Percentiles rank a stretch among this genome's conserved stretches.
These are phyloP conservation scores for Neonectria faginata DNA, from an alignment of 2,329 filamentous ascomycete species.

Conservation along the genomic window DNA sequence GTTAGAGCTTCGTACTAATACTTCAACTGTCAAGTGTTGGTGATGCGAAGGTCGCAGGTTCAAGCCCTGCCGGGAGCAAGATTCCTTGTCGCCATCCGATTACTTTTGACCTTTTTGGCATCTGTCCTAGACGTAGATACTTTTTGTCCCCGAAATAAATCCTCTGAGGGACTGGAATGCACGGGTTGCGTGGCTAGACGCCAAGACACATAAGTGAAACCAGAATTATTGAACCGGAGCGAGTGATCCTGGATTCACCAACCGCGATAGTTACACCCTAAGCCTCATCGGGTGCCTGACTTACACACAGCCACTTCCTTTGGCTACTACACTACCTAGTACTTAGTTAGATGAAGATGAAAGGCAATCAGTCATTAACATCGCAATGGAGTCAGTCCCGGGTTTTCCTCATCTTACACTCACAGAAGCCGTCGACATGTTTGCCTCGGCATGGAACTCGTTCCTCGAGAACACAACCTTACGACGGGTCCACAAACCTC, in stretches of 20 bases:
- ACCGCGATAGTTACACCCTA: neutral
- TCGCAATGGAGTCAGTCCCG: neutral
- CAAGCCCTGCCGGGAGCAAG: conserved; percentile 46
- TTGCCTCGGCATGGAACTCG: neutral
- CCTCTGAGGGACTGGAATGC: neutral
- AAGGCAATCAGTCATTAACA: neutral
- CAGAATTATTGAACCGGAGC: neutral
- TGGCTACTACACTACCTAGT: neutral
- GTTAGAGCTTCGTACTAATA: conserved; percentile 48
- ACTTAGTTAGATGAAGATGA: neutral
- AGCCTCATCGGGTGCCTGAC: neutral
- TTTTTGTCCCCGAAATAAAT: neutral
- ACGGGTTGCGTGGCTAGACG: neutral
- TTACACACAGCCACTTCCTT: conserved; percentile 4
- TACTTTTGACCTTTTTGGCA: conserved; percentile 19
- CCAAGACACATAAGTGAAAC: neutral
- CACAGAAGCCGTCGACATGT: neutral
- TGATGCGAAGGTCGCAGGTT: conserved; percentile 47
- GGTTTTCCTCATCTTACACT: neutral
- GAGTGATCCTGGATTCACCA: neutral
- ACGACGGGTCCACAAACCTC: neutral
- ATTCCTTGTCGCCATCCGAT: conserved; percentile 33
- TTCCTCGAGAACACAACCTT: neutral
- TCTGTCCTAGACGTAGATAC: no score
- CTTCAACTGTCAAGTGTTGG: conserved; percentile 36